Evolutionary conservation across 2,329 filamentous ascomycete genomes (phyloP).

Genomic region (Calonectria pauciramosa): DNA sequence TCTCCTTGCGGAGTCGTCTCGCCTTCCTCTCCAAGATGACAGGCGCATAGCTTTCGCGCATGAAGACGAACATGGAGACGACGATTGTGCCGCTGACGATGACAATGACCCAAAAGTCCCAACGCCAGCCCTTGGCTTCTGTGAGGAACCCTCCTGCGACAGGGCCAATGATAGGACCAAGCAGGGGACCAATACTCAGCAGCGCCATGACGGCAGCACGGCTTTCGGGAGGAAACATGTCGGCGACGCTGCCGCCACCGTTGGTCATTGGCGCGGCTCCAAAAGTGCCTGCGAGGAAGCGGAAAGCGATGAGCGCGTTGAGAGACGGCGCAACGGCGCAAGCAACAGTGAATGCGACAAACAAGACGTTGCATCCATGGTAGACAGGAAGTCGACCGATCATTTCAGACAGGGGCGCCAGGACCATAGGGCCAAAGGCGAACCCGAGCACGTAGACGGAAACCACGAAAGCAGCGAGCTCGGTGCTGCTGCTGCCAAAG

Average conservation of each 20-base stretch:
- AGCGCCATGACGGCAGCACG: constrained; percentile 63
- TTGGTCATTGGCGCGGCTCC: constrained; percentile 68
- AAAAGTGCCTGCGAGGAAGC: constrained; percentile 65
- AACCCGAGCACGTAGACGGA: constrained; percentile 67
- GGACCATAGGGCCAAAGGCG: constrained; percentile 61
- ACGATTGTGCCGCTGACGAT: constrained; percentile 60
- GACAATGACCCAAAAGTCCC: constrained; percentile 74
- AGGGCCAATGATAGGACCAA: constrained; percentile 55
- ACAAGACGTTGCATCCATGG: constrained; percentile 55
- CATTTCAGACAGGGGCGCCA: constrained; percentile 64
- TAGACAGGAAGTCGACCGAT: constrained; percentile 61
- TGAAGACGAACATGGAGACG: constrained; percentile 47
- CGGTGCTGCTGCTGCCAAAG: constrained; percentile 53
- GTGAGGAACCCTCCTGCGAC: constrained; percentile 72
- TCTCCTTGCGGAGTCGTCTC: constrained; percentile 52
- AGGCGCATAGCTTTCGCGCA: constrained; percentile 55
- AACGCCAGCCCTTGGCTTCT: constrained; percentile 70
- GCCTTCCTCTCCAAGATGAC: constrained; percentile 55
- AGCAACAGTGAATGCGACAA: constrained; percentile 54
- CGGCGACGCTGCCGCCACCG: constrained; percentile 63
- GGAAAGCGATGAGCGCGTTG: constrained; percentile 60
- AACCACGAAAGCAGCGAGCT: constrained; percentile 47
- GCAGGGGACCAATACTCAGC: constrained; percentile 67
- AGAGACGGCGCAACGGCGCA: constrained; percentile 56
- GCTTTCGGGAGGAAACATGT: constrained; percentile 50